Percentiles rank a stretch among this genome's conserved stretches.
Conservation (phyloP, 495 filamentous ascomycete genomes). For the Parachaetomium inaequale region DNA sequence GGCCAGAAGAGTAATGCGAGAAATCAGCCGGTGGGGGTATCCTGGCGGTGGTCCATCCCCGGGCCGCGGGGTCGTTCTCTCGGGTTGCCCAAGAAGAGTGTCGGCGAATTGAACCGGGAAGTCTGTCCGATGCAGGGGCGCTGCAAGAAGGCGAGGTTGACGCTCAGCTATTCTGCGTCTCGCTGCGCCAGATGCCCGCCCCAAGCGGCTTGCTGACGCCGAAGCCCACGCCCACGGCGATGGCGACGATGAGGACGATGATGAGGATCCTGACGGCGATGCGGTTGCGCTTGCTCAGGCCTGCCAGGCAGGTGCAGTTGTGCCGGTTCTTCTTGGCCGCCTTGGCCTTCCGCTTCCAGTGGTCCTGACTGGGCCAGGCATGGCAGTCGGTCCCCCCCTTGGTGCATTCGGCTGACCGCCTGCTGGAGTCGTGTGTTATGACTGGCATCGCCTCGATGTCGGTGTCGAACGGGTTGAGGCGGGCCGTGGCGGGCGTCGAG, state of each 20-base stretch:
- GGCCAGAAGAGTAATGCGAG: neutral
- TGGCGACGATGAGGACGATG: conserved; percentile 42
- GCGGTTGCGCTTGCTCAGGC: conserved; percentile 46
- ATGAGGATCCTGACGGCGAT: conserved; percentile 44
- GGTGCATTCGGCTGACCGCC: conserved; percentile 33
- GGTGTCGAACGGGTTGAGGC: conserved; percentile 45
- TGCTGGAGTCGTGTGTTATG: conserved; percentile 32
- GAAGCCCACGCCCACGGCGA: conserved; percentile 47
- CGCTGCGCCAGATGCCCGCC: conserved; percentile 44
- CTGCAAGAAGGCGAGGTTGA: neutral
- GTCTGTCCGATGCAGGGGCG: neutral
- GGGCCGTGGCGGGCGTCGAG: conserved; percentile 38
- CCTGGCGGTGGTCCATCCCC: neutral
- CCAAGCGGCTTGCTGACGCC: conserved; percentile 51
- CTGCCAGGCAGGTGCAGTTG: conserved; percentile 43
- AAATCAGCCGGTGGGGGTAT: neutral
- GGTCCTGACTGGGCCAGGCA: conserved; percentile 50
- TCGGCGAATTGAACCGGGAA: too few species aligned
- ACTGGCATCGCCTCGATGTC: conserved; percentile 44
- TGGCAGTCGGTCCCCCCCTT: conserved; percentile 39
- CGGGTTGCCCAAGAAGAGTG: neutral
- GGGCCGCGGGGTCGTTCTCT: neutral
- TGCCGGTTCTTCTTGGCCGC: conserved; percentile 44
- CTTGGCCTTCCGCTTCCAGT: conserved; percentile 48
- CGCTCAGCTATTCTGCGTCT: conserved; percentile 28